Evolutionary conservation across 2,329 filamentous ascomycete species (phyloP), one percentile per base, ranked within the genome.

Genomic region (Neonectria punicea): DNA sequence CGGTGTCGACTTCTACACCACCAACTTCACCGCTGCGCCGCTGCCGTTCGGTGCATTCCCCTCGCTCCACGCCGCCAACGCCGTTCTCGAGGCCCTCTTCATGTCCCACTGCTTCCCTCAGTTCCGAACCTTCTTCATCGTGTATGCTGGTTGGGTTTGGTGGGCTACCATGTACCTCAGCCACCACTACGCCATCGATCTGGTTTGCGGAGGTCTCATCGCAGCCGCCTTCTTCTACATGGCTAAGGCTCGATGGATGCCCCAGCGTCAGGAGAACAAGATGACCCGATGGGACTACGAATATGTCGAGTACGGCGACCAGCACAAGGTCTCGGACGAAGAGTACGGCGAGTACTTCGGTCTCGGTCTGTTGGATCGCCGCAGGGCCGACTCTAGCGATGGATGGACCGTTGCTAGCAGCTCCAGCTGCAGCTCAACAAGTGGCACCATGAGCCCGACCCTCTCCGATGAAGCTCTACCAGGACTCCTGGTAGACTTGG

Each of bases 81-180:
- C 94, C 9, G 94, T 94, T 5, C 86, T 97, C 59, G 93, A 97
- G 79, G 94, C 93, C 22, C 86, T 98, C 16, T 97, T 98, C 84
- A 92, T 98, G 90, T 93, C 91, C 80, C 91, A 97, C 80, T 90
- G 93, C 78, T 98, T 98, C 84, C 95, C 95, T 5, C 89, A 89
- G 66, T 87, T 97, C 70, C 90, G 92, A 70, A 89, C 91, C 13
- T 81, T 96, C 58, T 97, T 97, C 80, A 87, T 94, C 68, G 85
- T 87, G 69, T 98, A 98, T 80, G 92, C 92, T 49, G 87, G 92
- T 77, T 98, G 95, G 95, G 90, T 98, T 74, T 98, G 94, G 93
- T 98, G 95, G 94, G 92, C 94, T 13, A 98, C 95, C 72, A 97
- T 98, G 93, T 98, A 98, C 77, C 88, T 98, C 57, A 97, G 93